phyloP scores from a whole-genome alignment of 768 basidiomycete genomes.

The Boletellus sp. region DNA sequence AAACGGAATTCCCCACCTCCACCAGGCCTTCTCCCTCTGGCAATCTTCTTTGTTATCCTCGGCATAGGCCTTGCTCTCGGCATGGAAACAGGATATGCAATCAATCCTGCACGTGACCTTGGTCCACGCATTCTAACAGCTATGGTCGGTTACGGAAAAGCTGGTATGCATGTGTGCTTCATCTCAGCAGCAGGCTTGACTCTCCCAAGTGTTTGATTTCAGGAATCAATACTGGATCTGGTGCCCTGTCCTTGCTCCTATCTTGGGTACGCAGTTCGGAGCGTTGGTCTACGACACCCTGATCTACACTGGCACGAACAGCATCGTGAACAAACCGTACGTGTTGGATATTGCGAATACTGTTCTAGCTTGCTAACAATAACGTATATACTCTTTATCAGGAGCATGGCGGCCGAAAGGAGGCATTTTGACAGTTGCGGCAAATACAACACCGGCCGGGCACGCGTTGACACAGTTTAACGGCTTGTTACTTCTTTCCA shows the following conservation, averaged over 20 bases:
- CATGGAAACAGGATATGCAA: conserved; percentile 61
- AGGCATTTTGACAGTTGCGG: conserved; percentile 14
- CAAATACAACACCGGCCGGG: background rate
- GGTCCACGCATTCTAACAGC: conserved; percentile 66
- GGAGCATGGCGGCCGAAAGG: conserved; percentile 11
- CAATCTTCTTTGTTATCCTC: conserved; percentile 52
- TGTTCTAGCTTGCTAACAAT: background rate
- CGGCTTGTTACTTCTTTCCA: background rate
- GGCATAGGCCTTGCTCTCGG: conserved; percentile 58
- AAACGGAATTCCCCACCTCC: conserved; percentile 47
- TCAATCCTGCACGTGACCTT: conserved; percentile 72
- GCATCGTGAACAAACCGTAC: conserved; percentile 52
- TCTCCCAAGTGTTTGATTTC: conserved; percentile 21
- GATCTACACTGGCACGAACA: conserved; percentile 56
- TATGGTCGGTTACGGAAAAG: conserved; percentile 64
- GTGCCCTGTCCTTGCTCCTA: conserved; percentile 58
- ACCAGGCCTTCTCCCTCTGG: conserved; percentile 50
- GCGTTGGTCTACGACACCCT: conserved; percentile 56
- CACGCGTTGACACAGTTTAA: conserved; percentile 10
- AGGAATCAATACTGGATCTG: conserved; percentile 71
- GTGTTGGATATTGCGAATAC: background rate
- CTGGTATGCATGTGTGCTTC: conserved; percentile 36
- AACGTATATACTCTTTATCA: conserved; percentile 1
- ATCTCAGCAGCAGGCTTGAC: background rate
- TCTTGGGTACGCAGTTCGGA: conserved; percentile 55